Percentiles rank a stretch among this genome's conserved stretches.
Conservation (phyloP, 2,329 filamentous ascomycete species). For the Lecanicillium sp. region DNA sequence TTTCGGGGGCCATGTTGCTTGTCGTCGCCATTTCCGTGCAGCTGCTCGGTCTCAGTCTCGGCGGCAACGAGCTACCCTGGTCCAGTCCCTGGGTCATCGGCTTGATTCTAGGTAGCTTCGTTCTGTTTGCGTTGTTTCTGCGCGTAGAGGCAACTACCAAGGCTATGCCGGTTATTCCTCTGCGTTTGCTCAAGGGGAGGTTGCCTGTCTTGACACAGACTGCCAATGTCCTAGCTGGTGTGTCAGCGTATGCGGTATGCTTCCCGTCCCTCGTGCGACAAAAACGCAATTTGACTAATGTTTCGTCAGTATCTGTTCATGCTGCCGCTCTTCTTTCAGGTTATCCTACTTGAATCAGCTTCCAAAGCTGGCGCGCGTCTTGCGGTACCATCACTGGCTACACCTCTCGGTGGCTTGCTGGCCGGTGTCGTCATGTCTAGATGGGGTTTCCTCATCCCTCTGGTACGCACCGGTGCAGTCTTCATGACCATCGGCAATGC, state of each 20-base stretch:
- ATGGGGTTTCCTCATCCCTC: constrained; percentile 41
- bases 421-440: constrained; percentile 53
- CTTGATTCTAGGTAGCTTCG: constrained; percentile 33
- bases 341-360: constrained; percentile 55
- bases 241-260: constrained; percentile 52
- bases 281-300: neutral
- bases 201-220: constrained; percentile 47
- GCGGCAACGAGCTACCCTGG: constrained; percentile 50
- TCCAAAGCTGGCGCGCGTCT: constrained; percentile 58
- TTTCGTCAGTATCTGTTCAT: constrained; percentile 52
- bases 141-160: constrained; percentile 38
- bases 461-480: constrained; percentile 42
- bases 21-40: constrained; percentile 51
- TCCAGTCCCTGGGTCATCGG: constrained; percentile 37
- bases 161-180: constrained; percentile 46
- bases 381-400: constrained; percentile 53
- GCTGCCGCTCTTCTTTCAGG: constrained; percentile 63
- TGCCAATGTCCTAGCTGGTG: constrained; percentile 52
- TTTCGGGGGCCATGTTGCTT: constrained; percentile 48
- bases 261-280: neutral
- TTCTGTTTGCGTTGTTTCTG: constrained; percentile 37
- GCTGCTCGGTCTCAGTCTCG: constrained; percentile 46
- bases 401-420: constrained; percentile 47
- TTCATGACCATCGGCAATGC: constrained; percentile 47
- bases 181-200: constrained; percentile 48